These are phyloP conservation scores for Vanrija humicola DNA, from an alignment of 1,284 basidiomycete species.

Conservation along the genomic window DNA sequence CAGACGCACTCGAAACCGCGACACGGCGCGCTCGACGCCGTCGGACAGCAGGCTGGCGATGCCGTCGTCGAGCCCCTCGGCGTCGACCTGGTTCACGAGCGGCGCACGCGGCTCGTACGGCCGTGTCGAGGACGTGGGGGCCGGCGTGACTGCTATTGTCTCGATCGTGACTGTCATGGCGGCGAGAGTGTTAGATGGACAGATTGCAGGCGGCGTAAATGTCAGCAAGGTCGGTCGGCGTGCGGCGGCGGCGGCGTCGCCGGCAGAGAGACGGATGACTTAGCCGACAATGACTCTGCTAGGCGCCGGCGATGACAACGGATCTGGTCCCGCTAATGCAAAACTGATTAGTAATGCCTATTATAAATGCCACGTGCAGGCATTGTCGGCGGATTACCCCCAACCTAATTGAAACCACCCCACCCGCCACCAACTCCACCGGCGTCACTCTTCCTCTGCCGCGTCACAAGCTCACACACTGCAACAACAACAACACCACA, in stretches of 20 bases:
- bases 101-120: constrained; percentile 52
- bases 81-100: constrained; percentile 88
- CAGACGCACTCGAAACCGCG: constrained; percentile 60
- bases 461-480: no score
- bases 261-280: no score
- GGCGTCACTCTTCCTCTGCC: no score
- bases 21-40: constrained; percentile 73
- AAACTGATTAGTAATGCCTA: no score
- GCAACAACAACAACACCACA: no score
- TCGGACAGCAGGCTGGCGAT: constrained; percentile 77
- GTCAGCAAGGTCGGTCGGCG: no score
- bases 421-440: not conserved
- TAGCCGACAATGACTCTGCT: no score
- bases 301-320: no score
- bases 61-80: constrained; percentile 86
- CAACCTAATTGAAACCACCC: not conserved
- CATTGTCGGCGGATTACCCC: no score
- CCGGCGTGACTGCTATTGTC: not conserved
- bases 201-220: no score
- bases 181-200: not conserved
- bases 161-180: not conserved
- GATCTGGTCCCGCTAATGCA: constrained; percentile 4
- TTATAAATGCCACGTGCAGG: no score
- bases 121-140: not conserved
- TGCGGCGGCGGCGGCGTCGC: no score